Conservation (phyloP, 371 early-diverging fungal genomes). For the Chytridium lagenaria region DNA sequence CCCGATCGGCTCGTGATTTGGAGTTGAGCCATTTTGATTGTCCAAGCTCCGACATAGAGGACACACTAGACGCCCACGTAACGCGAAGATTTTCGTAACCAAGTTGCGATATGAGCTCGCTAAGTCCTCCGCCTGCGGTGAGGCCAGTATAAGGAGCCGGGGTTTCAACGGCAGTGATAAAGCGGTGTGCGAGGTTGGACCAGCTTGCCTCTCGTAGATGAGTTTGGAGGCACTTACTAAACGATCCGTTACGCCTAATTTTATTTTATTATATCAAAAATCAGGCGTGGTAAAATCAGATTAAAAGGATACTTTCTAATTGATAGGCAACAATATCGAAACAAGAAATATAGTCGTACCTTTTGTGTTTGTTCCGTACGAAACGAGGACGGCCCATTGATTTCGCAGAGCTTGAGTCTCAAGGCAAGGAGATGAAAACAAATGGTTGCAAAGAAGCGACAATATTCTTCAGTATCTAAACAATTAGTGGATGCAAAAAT, state of each 20-base stretch:
- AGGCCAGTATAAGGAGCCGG: background rate
- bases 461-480: slow-evolving; percentile 45
- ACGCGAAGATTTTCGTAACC: background rate
- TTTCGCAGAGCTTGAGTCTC: slow-evolving; percentile 7
- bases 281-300: no score
- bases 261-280: no score
- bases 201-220: slow-evolving; percentile 1
- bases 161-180: background rate
- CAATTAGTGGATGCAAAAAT: background rate
- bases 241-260: background rate
- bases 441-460: slow-evolving; percentile 75
- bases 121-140: background rate
- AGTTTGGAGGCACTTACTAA: background rate
- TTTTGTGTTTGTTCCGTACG: background rate
- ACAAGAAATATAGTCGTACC: background rate
- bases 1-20: background rate
- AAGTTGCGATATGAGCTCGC: background rate
- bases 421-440: slow-evolving; percentile 73
- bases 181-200: background rate
- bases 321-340: background rate
- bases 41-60: background rate
- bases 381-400: slow-evolving; percentile 6
- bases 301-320: no score
- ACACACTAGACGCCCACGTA: background rate
- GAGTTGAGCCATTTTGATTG: background rate